Evolutionary conservation across 1,139 yeast species (phyloP).

Genomic region (Candida albicans): DNA sequence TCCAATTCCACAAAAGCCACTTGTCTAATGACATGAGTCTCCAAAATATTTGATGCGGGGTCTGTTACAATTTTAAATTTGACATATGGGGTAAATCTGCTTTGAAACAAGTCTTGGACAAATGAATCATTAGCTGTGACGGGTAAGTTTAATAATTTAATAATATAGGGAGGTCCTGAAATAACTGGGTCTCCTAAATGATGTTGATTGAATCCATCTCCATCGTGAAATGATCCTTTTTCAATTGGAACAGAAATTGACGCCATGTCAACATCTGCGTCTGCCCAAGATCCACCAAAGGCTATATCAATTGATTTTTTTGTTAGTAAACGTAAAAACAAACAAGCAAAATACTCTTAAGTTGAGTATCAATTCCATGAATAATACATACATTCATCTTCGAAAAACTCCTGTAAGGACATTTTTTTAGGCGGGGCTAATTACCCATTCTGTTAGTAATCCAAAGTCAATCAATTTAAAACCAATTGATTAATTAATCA

Average conservation of each 20-base stretch:
- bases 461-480: not conserved
- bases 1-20: constrained; percentile 64
- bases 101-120: constrained; percentile 42
- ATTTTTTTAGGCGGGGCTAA: constrained; percentile 46
- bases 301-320: constrained; percentile 22
- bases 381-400: constrained; percentile 49
- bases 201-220: constrained; percentile 11
- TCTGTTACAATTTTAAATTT: constrained; percentile 47
- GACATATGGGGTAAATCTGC: constrained; percentile 40
- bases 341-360: not conserved
- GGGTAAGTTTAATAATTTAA: constrained; percentile 54
- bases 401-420: constrained; percentile 53
- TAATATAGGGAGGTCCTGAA: constrained; percentile 56
- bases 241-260: constrained; percentile 61
- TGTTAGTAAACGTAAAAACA: not conserved
- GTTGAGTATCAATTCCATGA: not conserved
- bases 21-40: constrained; percentile 43
- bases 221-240: constrained; percentile 21
- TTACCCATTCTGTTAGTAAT: constrained; percentile 3
- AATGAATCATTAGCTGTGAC: constrained; percentile 38
- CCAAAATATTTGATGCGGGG: constrained; percentile 42
- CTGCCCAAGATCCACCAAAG: constrained; percentile 73
- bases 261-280: constrained; percentile 68
- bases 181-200: constrained; percentile 17
- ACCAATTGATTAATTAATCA: not conserved